These are phyloP conservation scores for Nyssa sinensis DNA, from an alignment of 148 eudicot species.

Conservation along the genomic window DNA sequence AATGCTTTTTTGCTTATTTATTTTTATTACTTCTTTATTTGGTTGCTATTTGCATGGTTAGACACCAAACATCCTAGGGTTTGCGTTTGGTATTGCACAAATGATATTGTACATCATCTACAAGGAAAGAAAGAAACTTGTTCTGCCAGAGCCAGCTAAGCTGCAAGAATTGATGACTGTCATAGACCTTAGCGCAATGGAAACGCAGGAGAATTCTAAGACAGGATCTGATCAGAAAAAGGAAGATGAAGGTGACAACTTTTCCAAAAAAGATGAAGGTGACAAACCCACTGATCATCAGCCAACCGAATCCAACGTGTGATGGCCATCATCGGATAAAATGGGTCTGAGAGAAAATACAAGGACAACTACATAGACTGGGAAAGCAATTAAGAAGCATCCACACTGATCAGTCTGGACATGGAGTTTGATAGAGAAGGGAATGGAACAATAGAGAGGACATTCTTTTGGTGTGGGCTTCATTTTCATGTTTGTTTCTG, in stretches of 20 bases:
- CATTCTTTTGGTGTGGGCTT: neutral
- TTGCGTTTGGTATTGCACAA: slow-evolving; percentile 60
- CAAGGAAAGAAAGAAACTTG: slow-evolving; percentile 32
- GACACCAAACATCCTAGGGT: slow-evolving; percentile 74
- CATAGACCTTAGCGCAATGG: slow-evolving; percentile 8
- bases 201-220: neutral
- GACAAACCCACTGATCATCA: neutral
- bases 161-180: slow-evolving; percentile 7
- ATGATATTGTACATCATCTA: slow-evolving; percentile 64
- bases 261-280: no score
- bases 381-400: neutral
- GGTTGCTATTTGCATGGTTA: slow-evolving; percentile 17
- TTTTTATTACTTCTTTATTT: neutral
- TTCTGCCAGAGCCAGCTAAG: slow-evolving; percentile 24
- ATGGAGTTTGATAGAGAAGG: neutral
- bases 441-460: no score
- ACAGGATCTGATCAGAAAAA: neutral
- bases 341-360: no score
- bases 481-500: neutral
- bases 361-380: neutral
- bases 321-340: neutral
- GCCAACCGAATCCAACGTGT: neutral
- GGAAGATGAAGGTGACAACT: neutral
- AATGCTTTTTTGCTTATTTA: neutral
- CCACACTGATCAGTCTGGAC: neutral